These are phyloP conservation scores for Phlyctochytrium bullatum DNA, from an alignment of 192 early-diverging fungal species.

Conservation along the genomic window DNA sequence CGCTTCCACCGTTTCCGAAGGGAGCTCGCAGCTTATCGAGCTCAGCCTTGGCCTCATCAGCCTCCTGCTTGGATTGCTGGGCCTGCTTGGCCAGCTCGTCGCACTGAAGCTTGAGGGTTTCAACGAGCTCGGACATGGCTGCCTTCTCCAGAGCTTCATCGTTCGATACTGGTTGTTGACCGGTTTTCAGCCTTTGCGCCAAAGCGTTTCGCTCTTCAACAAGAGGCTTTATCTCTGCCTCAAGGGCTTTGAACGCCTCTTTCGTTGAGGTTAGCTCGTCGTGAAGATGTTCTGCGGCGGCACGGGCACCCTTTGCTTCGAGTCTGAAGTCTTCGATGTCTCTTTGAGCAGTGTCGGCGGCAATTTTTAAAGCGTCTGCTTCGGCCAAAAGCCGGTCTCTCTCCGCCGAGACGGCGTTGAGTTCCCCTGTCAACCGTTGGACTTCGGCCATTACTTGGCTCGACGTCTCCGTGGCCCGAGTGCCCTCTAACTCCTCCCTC, in stretches of 20 bases:
- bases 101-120: neutral
- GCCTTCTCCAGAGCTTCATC: neutral
- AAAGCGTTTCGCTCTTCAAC: neutral
- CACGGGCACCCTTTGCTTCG: too few relatives aligned
- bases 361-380: neutral
- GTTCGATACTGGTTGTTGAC: neutral
- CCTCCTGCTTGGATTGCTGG: neutral
- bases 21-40: neutral
- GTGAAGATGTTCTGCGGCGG: too few relatives aligned
- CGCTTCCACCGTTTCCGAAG: too few relatives aligned
- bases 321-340: too few relatives aligned
- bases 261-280: neutral
- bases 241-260: neutral
- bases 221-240: too few relatives aligned
- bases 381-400: neutral
- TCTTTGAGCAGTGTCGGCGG: neutral
- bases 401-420: neutral
- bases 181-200: neutral
- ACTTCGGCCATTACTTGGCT: neutral
- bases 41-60: neutral
- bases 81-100: conserved; percentile 1
- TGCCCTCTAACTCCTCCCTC: neutral
- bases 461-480: neutral
- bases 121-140: neutral
- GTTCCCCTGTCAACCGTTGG: neutral